Conservation (phyloP, 2,329 filamentous ascomycete species). For the Sarocladium brachiariae region DNA sequence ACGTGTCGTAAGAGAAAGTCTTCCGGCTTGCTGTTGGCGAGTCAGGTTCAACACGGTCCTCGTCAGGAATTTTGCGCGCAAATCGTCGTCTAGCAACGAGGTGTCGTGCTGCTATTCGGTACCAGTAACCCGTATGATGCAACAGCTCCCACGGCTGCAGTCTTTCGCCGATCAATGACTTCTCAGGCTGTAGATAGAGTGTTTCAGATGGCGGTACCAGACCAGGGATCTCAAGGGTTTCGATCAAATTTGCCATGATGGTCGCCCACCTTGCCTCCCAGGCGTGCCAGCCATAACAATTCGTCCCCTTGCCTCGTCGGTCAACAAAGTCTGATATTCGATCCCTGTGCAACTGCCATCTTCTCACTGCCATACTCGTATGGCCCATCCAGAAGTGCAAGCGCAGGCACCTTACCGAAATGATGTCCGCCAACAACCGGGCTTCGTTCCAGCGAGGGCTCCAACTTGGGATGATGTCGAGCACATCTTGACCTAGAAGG, state of each 20-base stretch:
- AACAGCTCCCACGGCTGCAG: slow-evolving; percentile 57
- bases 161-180: slow-evolving; percentile 48
- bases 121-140: slow-evolving; percentile 64
- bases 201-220: slow-evolving; percentile 35
- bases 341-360: slow-evolving; percentile 72
- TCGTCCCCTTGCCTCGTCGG: slow-evolving; percentile 73
- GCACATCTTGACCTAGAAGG: slow-evolving; percentile 72
- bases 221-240: slow-evolving; percentile 45
- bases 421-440: slow-evolving; percentile 75
- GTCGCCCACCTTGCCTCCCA: slow-evolving; percentile 75
- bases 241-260: slow-evolving; percentile 55
- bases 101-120: slow-evolving; percentile 53
- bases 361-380: slow-evolving; percentile 70
- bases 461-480: slow-evolving; percentile 87
- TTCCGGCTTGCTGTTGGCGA: slow-evolving; percentile 37
- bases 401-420: slow-evolving; percentile 73
- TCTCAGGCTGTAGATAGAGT: slow-evolving; percentile 52
- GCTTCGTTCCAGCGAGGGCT: slow-evolving; percentile 86
- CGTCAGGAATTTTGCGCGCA: slow-evolving; percentile 51
- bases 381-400: slow-evolving; percentile 76
- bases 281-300: slow-evolving; percentile 87
- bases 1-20: slow-evolving; percentile 55
- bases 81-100: slow-evolving; percentile 44
- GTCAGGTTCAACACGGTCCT: slow-evolving; percentile 46
- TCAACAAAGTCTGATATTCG: slow-evolving; percentile 73